Conservation (phyloP, 768 basidiomycete genomes). For the Lactarius vividus region DNA sequence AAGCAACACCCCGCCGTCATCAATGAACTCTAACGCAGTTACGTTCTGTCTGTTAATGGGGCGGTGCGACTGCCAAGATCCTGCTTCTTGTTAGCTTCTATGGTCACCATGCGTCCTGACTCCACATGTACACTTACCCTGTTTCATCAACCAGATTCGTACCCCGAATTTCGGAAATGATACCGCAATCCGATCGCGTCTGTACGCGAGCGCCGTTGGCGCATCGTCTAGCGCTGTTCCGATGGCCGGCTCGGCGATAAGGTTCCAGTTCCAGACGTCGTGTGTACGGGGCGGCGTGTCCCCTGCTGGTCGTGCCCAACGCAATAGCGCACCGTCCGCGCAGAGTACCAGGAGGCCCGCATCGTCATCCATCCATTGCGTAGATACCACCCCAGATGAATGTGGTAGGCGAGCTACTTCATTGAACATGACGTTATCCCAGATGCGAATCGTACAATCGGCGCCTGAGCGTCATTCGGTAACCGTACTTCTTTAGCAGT, state of each 20-base stretch:
- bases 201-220: conserved; percentile 27
- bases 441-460: conserved; percentile 58
- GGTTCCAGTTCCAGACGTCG: conserved; percentile 25
- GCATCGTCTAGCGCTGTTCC: conserved; percentile 21
- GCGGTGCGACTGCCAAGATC: conserved; percentile 61
- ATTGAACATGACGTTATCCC: conserved; percentile 45
- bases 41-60: conserved; percentile 64
- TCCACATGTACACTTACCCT: conserved; percentile 22
- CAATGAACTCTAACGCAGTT: conserved; percentile 59
- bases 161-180: conserved; percentile 27
- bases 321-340: conserved; percentile 53
- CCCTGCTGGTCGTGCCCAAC: conserved; percentile 59
- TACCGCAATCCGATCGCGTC: conserved; percentile 25
- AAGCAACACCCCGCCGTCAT: conserved; percentile 59
- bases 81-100: conserved; percentile 34
- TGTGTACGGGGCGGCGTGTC: conserved; percentile 15
- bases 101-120: conserved; percentile 37
- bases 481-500: conserved; percentile 1
- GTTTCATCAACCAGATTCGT: conserved; percentile 26
- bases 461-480: conserved; percentile 39
- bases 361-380: conserved; percentile 50
- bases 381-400: conserved; percentile 45
- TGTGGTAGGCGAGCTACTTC: conserved; percentile 60
- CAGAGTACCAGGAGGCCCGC: conserved; percentile 31
- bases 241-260: conserved; percentile 17